These are phyloP conservation scores for Termitomyces sp. DNA, from an alignment of 768 basidiomycete species.

Conservation along the genomic window DNA sequence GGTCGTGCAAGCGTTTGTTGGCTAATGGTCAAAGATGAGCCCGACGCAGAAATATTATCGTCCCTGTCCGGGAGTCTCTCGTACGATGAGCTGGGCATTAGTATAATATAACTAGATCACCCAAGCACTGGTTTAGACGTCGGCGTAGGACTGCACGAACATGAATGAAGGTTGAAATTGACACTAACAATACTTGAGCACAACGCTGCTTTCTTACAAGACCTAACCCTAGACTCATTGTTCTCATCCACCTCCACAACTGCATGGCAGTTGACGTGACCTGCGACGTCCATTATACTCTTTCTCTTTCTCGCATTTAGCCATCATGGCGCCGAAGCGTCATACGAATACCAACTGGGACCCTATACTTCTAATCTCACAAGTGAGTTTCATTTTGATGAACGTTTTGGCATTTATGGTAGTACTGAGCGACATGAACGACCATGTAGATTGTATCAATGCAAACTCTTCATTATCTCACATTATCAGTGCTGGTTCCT, in stretches of 20 bases:
- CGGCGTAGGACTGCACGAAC: background rate
- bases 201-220: background rate
- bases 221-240: conserved; percentile 17
- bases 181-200: background rate
- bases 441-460: conserved; percentile 80
- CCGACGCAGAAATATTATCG: background rate
- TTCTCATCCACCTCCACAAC: conserved; percentile 5
- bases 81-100: conserved; percentile 12
- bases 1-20: conserved; percentile 16
- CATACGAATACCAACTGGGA: conserved; percentile 66
- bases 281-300: background rate
- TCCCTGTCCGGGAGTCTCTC: conserved; percentile 12
- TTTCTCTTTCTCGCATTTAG: background rate
- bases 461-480: conserved; percentile 92
- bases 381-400: conserved; percentile 40
- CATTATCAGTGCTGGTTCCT: conserved; percentile 77
- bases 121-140: background rate
- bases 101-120: background rate
- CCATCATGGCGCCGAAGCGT: conserved; percentile 31
- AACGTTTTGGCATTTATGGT: background rate
- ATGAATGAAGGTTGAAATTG: background rate
- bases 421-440: background rate
- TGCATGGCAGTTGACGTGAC: conserved; percentile 9
- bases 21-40: conserved; percentile 8
- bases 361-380: conserved; percentile 80